Conservation (phyloP, 176 grass and related monocot genomes). For the Oryza glumipatula region DNA sequence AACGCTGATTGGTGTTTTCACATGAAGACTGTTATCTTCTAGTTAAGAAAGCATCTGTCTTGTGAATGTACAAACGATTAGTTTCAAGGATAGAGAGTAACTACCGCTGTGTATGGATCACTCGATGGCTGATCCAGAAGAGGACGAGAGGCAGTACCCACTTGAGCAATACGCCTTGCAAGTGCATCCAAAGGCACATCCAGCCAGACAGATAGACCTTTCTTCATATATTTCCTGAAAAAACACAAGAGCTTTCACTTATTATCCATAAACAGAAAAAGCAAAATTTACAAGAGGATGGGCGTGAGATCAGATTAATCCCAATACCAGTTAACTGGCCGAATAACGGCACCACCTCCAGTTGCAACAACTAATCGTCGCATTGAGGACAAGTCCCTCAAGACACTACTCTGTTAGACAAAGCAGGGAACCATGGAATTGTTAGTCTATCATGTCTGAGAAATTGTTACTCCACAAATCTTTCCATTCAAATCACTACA, state of each 20-base stretch:
- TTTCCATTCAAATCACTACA: not conserved
- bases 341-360: conserved; percentile 76
- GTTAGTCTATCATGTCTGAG: not conserved
- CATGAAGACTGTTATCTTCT: not conserved
- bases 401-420: conserved; percentile 60
- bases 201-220: conserved; percentile 84
- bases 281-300: not conserved
- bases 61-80: conserved; percentile 23
- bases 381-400: conserved; percentile 80
- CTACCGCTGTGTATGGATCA: conserved; percentile 93
- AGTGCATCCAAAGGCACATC: conserved; percentile 96
- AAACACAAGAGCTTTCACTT: not conserved
- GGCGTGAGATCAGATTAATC: not conserved
- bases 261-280: not conserved
- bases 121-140: conserved; percentile 85
- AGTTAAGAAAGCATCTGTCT: conserved; percentile 37
- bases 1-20: conserved; percentile 1
- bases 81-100: not conserved
- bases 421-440: not conserved
- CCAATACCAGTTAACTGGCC: conserved; percentile 70
- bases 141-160: conserved; percentile 93
- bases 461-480: not conserved
- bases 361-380: conserved; percentile 79
- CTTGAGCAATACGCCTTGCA: conserved; percentile 84
- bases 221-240: conserved; percentile 85